A percentile compares a stretch with the other conserved stretches of the same genome.
Conservation (phyloP, 2,329 filamentous ascomycete species). For the Fusarium azukiicola region DNA sequence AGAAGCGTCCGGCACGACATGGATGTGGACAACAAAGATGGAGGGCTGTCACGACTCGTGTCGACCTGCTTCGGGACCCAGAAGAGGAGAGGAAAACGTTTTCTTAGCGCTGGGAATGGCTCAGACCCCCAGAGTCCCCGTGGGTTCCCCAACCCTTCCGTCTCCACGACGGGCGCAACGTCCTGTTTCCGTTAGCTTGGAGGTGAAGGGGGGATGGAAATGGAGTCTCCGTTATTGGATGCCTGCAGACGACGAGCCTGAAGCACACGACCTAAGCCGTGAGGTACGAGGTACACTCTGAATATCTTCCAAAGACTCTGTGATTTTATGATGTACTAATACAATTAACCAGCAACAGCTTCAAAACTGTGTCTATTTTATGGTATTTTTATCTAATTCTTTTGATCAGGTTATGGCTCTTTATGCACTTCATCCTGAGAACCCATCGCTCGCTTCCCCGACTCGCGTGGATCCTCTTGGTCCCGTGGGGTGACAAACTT, state of each 20-base stretch:
- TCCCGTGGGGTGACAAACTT: conserved; percentile 11
- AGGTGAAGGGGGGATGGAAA: conserved; percentile 20
- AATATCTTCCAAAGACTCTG: no score
- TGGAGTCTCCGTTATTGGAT: conserved; percentile 45
- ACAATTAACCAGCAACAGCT: no score
- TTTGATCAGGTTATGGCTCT: no score
- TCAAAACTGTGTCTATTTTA: no score
- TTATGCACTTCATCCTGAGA: no score
- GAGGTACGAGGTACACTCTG: no score
- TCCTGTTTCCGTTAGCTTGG: conserved; percentile 24
- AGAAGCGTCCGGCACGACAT: background rate
- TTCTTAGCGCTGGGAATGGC: conserved; percentile 17
- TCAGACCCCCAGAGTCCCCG: background rate
- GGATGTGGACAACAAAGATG: background rate
- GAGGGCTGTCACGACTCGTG: conserved; percentile 21
- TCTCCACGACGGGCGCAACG: conserved; percentile 38
- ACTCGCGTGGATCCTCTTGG: background rate
- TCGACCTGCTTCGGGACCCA: conserved; percentile 1
- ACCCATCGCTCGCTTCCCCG: no score
- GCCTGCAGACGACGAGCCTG: no score
- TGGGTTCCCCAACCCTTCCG: conserved; percentile 18
- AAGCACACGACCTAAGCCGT: no score
- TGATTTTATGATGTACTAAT: no score
- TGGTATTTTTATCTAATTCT: no score
- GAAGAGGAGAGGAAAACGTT: conserved; percentile 22